Evolutionary conservation across 2,329 filamentous ascomycete genomes (phyloP).

Genomic region (Paecilomyces dactylethromorphus): DNA sequence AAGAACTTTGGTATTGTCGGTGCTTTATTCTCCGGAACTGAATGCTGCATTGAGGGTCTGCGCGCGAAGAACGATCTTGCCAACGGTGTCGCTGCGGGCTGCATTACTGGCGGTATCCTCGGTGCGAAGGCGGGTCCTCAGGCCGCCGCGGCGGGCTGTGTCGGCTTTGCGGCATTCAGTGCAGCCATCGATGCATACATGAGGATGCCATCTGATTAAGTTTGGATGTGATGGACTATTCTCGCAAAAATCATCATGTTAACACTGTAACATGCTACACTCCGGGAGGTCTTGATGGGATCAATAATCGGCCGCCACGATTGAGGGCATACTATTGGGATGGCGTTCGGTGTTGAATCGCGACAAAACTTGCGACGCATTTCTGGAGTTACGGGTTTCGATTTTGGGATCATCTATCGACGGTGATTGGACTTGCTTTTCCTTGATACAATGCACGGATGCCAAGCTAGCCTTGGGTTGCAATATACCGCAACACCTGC

Average conservation of each 20-base stretch:
- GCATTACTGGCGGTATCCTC: constrained; percentile 82
- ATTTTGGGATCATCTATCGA: not conserved
- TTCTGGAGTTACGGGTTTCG: constrained; percentile 14
- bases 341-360: not conserved
- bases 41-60: constrained; percentile 87
- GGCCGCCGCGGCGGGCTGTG: constrained; percentile 79
- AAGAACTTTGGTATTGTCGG: constrained; percentile 96
- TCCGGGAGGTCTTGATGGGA: not conserved
- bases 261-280: not conserved
- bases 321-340: not conserved
- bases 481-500: not conserved
- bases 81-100: constrained; percentile 84
- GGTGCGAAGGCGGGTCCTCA: constrained; percentile 83
- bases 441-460: not conserved
- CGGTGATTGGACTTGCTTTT: not conserved
- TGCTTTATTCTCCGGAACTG: constrained; percentile 82
- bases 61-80: constrained; percentile 88
- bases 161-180: constrained; percentile 88
- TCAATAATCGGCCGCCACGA: not conserved
- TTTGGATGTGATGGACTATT: not conserved
- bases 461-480: no score
- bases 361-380: constrained; percentile 15
- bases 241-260: not conserved
- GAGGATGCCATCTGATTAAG: constrained; percentile 53
- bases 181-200: constrained; percentile 89